Percentiles rank a stretch among this genome's conserved stretches.
Evolutionary conservation across 805 yeast genomes (phyloP).

Genomic region (Myxozyma kluyveri): DNA sequence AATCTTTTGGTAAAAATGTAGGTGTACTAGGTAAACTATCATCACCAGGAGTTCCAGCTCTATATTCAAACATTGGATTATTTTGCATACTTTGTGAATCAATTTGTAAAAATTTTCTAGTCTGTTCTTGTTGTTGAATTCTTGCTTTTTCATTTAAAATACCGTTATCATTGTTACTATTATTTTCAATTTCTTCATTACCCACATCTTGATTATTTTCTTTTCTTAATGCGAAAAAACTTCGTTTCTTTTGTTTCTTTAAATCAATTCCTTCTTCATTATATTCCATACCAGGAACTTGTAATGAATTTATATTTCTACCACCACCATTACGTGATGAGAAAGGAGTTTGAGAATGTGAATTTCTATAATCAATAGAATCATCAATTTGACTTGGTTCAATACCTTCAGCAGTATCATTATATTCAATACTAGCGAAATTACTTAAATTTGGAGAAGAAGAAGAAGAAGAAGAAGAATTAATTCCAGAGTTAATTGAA

Average conservation of each 20-base stretch:
- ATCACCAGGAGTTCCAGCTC: slow-evolving; percentile 13
- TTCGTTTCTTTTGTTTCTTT: slow-evolving; percentile 53
- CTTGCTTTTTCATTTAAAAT: background rate
- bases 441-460: background rate
- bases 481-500: background rate
- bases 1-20: background rate
- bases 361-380: background rate
- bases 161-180: background rate
- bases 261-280: slow-evolving; percentile 33
- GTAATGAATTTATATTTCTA: background rate
- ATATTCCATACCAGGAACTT: background rate
- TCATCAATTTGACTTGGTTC: background rate
- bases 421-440: background rate
- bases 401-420: background rate
- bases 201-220: slow-evolving; percentile 1
- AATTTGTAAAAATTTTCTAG: slow-evolving; percentile 16
- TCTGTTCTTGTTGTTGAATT: slow-evolving; percentile 19
- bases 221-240: slow-evolving; percentile 54
- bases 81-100: slow-evolving; percentile 17
- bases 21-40: background rate
- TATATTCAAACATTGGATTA: slow-evolving; percentile 26
- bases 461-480: slow-evolving; percentile 1
- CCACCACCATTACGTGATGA: background rate
- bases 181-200: background rate
- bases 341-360: slow-evolving; percentile 2